Conservation (phyloP, 352 stramenopile species). For the Globisporangium mamillatum region DNA sequence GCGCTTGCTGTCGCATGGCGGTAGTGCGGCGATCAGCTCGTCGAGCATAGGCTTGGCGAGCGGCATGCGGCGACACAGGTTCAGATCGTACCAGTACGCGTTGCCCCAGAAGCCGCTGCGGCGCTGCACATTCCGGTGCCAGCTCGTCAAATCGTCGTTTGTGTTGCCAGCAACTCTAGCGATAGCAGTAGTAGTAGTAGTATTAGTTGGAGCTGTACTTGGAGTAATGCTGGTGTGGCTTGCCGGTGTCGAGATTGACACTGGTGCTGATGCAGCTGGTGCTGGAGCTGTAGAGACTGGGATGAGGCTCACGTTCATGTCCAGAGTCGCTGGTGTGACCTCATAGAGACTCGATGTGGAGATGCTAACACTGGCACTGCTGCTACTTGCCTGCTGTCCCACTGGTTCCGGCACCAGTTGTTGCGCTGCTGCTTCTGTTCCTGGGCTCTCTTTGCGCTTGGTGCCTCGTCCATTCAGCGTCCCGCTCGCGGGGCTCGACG, state of each 20-base stretch:
- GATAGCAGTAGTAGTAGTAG: no score
- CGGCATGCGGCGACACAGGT: constrained; percentile 55
- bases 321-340: neutral
- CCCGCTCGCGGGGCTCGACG: constrained; percentile 5
- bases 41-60: constrained; percentile 58
- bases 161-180: no score
- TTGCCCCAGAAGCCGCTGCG: constrained; percentile 73
- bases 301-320: neutral
- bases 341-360: neutral
- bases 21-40: constrained; percentile 58
- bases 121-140: constrained; percentile 58
- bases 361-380: neutral
- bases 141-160: constrained; percentile 23
- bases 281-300: neutral
- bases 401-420: neutral
- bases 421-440: neutral
- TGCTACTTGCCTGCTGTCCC: neutral
- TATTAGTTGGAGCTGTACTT: neutral
- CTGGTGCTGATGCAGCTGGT: neutral
- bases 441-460: constrained; percentile 12
- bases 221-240: neutral
- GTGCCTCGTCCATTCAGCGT: neutral
- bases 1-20: constrained; percentile 50
- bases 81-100: constrained; percentile 75
- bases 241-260: neutral